Evolutionary conservation across 139 green algal genomes (phyloP), one percentile per base, ranked within the genome.

Genomic region (Tetradesmus lagerheimii): DNA sequence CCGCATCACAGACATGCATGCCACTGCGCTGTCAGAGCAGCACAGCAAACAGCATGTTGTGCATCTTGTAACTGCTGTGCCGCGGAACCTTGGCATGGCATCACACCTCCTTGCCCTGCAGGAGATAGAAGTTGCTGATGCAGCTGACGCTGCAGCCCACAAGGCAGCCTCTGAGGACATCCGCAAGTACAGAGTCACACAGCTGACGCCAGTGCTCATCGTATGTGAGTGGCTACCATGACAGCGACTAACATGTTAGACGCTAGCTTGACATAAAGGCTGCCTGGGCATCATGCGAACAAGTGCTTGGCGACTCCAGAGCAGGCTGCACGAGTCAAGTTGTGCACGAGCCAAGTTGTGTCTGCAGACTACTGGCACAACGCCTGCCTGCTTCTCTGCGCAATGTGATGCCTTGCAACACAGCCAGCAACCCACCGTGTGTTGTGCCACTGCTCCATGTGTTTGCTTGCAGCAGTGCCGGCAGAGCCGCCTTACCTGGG

Each of bases 111-210:
- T 45, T 27, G n/a, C 27, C 18, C 29, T 78, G 62, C 83, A 88
- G 83, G 64, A 80, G 25, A 64, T 88, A 11, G n/a, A 34, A n/a
- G 83, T 64, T 25, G 64, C 83, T 38, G 83, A 88, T 64, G 39
- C 64, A n/a, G 64, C 83, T 62, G 83, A 88, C 45, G 83, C 83
- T 20, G 83, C 83, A 64, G 83, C 71, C 27, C 34, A 31, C 35
- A 39, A 66, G 12, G 8, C 0, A 2, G 76, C 20, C 0, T 57
- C 39, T 18, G 41, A 77, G 6, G 43, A 43, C 1, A 80, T 88
- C 20, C 53, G 82, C 18, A 57, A 39, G 35, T 87, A 80, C 64
- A 41, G 27, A 25, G 16, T 88, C 18, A 81, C 45, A 43, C 41
- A 27, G 27, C 20, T 80, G 29, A 88, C 27, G 2, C 35, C 71